These are phyloP conservation scores for Pneumocystis canis DNA, from an alignment of 1,139 yeast species.

Conservation along the genomic window DNA sequence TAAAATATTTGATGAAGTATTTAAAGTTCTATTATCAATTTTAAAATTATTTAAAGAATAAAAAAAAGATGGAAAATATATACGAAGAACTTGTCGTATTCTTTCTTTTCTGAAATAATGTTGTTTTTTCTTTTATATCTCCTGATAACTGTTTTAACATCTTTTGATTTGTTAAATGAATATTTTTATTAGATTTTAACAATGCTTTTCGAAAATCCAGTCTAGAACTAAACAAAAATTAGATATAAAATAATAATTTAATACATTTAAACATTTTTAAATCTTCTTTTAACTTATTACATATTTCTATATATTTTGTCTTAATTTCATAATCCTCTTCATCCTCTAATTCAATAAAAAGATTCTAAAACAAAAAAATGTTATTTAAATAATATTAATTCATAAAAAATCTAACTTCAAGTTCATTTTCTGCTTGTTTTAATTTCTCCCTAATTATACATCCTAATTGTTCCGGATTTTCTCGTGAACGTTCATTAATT, in stretches of 20 bases:
- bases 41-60: neutral
- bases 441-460: neutral
- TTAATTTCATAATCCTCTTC: neutral
- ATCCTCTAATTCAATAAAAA: neutral
- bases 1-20: constrained; percentile 9
- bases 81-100: neutral
- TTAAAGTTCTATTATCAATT: constrained; percentile 1
- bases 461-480: neutral
- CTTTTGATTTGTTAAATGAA: neutral
- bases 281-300: neutral
- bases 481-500: neutral
- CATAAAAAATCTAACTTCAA: neutral
- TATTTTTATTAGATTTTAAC: neutral
- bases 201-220: neutral
- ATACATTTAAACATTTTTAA: neutral
- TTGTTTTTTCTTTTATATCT: neutral
- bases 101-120: neutral
- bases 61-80: neutral
- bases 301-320: neutral
- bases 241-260: neutral
- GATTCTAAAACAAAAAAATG: neutral
- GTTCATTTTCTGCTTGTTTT: neutral
- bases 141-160: neutral
- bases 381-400: neutral
- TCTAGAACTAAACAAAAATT: neutral